phyloP scores from a whole-genome alignment of 1,284 basidiomycete species.

The Stereum hirsutum region DNA sequence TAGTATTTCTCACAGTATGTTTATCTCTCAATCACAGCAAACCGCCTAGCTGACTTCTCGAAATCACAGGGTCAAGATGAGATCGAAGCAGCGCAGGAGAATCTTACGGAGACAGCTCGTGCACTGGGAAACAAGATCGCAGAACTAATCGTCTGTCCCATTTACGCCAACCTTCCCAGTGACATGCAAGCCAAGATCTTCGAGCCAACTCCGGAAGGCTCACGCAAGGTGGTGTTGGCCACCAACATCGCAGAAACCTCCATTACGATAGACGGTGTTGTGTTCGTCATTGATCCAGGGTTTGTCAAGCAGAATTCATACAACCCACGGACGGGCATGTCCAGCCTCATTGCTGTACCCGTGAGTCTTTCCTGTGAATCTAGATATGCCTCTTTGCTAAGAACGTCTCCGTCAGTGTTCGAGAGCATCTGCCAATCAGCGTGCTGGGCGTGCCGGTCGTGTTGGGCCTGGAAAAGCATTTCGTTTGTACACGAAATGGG shows the following conservation, averaged over 20 bases:
- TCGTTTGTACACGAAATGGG: slow-evolving; percentile 94
- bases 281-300: slow-evolving; percentile 96
- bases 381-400: slow-evolving; percentile 4
- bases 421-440: slow-evolving; percentile 92
- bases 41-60: slow-evolving; percentile 5
- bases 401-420: slow-evolving; percentile 60
- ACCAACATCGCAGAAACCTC: slow-evolving; percentile 99
- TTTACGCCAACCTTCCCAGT: slow-evolving; percentile 95
- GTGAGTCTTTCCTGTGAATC: slow-evolving; percentile 34
- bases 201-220: slow-evolving; percentile 94
- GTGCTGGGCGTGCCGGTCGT: slow-evolving; percentile 94
- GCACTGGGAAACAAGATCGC: slow-evolving; percentile 94
- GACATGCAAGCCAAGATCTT: slow-evolving; percentile 99
- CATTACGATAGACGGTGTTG: slow-evolving; percentile 96
- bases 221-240: slow-evolving; percentile 94
- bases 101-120: slow-evolving; percentile 89
- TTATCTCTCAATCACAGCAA: background rate
- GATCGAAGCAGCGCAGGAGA: slow-evolving; percentile 96
- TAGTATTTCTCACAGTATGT: slow-evolving; percentile 90
- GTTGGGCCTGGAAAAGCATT: slow-evolving; percentile 99
- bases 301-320: slow-evolving; percentile 98
- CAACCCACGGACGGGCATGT: slow-evolving; percentile 96
- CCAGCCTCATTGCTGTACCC: slow-evolving; percentile 87
- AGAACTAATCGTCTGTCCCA: slow-evolving; percentile 93
- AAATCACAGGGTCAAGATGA: slow-evolving; percentile 88